Evolutionary conservation across 495 filamentous ascomycete species (phyloP).

Genomic region (Aspergillus biplanus): DNA sequence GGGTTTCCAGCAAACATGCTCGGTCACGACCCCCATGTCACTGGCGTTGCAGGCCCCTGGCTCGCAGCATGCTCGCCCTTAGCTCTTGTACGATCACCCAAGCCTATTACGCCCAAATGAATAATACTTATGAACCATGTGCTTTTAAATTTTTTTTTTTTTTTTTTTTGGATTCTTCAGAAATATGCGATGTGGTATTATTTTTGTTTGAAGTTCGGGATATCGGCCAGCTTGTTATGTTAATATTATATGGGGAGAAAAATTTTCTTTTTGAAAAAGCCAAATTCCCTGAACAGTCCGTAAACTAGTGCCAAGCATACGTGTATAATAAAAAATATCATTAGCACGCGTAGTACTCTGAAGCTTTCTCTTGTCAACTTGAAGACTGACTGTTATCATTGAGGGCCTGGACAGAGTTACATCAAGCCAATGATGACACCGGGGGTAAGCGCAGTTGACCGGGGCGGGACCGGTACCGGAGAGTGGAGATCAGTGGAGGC

Average conservation of each 20-base stretch:
- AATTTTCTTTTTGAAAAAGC: no score
- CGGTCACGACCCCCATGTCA: slow-evolving; percentile 38
- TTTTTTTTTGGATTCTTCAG: neutral
- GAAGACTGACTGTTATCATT: no score
- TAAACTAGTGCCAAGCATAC: no score
- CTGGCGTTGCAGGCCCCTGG: slow-evolving; percentile 21
- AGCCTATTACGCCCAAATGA: slow-evolving; percentile 11
- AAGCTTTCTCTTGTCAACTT: no score
- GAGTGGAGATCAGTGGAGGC: slow-evolving; percentile 1
- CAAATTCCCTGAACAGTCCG: no score
- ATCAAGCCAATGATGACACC: neutral
- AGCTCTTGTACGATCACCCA: slow-evolving; percentile 17
- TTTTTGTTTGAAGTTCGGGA: no score
- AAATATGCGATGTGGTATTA: neutral
- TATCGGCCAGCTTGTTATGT: no score
- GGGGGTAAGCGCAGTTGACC: slow-evolving; percentile 21
- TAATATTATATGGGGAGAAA: no score
- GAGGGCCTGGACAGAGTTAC: no score
- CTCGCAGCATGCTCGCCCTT: slow-evolving; percentile 12
- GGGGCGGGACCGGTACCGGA: slow-evolving; percentile 12
- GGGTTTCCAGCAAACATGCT: slow-evolving; percentile 59
- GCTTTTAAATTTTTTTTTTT: slow-evolving; percentile 27
- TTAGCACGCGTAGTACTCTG: no score
- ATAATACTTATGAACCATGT: neutral
- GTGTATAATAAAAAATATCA: no score